Evolutionary conservation across 2,329 filamentous ascomycete species (phyloP).

Genomic region (Epichloe sylvatica): DNA sequence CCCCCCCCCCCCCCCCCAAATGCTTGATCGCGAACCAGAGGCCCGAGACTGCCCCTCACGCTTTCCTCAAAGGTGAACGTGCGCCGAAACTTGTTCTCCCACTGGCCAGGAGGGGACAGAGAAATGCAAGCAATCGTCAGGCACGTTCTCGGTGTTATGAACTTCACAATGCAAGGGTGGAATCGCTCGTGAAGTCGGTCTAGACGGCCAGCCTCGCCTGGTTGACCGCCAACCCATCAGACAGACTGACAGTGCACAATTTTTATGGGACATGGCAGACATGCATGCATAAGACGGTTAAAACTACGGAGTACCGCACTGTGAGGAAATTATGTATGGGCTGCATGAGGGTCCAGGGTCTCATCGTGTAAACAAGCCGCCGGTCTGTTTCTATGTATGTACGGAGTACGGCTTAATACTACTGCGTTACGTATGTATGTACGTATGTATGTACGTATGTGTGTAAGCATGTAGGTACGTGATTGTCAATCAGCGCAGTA

Average conservation of each 20-base stretch:
- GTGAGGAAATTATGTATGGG: constrained; percentile 1
- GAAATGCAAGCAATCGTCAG: background rate
- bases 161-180: background rate
- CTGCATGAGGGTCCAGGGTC: constrained; percentile 3
- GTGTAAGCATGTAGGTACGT: too few species aligned
- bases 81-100: background rate
- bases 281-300: background rate
- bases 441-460: too few species aligned
- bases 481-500: background rate
- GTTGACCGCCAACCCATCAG: constrained; percentile 1
- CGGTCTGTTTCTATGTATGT: background rate
- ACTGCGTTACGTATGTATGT: too few species aligned
- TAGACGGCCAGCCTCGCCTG: background rate
- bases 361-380: background rate
- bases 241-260: background rate
- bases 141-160: background rate
- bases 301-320: background rate
- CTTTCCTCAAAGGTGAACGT: background rate
- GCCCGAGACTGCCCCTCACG: background rate
- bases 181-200: background rate
- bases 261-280: constrained; percentile 2
- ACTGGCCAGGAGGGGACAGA: background rate
- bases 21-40: background rate
- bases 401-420: too few species aligned
- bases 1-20: background rate